Evolutionary conservation across 1,284 basidiomycete genomes (phyloP).

Genomic region (Ceratobasidium sp.): DNA sequence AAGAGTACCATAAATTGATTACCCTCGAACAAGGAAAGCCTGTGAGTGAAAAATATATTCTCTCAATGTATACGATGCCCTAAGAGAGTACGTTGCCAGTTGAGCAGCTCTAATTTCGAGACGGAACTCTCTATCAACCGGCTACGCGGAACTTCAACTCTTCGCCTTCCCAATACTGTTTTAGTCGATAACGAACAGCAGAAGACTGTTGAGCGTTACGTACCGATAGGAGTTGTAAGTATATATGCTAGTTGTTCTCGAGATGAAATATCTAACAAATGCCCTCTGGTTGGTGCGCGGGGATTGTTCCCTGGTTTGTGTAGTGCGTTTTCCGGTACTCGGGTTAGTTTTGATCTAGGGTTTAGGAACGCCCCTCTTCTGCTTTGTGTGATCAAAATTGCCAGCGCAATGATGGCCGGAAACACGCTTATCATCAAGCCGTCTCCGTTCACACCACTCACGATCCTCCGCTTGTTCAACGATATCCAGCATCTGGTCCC

Average conservation of each 20-base stretch:
- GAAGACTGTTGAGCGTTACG: slow-evolving; percentile 16
- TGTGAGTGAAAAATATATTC: not conserved
- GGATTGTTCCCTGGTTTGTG: slow-evolving; percentile 27
- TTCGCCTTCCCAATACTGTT: slow-evolving; percentile 13
- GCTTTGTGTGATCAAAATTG: slow-evolving; percentile 75
- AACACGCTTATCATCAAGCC: slow-evolving; percentile 93
- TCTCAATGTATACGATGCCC: no score
- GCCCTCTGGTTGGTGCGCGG: slow-evolving; percentile 21
- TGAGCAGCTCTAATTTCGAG: no score
- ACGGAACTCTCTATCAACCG: not conserved
- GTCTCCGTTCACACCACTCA: slow-evolving; percentile 90
- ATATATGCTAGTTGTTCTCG: no score
- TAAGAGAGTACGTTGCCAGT: no score
- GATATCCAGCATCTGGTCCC: slow-evolving; percentile 71
- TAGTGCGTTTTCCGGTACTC: not conserved
- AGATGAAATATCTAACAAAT: no score
- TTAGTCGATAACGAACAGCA: slow-evolving; percentile 26
- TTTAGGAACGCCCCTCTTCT: slow-evolving; percentile 30
- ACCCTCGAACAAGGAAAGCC: slow-evolving; percentile 19
- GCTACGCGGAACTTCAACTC: slow-evolving; percentile 32
- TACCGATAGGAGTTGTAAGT: slow-evolving; percentile 35
- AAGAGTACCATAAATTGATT: slow-evolving; percentile 13
- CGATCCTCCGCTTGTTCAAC: slow-evolving; percentile 69
- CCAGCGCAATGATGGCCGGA: slow-evolving; percentile 86
- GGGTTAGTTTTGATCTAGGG: not conserved